phyloP scores from a whole-genome alignment of 2,329 filamentous ascomycete genomes.

The Scolecobasidium constrictum region DNA sequence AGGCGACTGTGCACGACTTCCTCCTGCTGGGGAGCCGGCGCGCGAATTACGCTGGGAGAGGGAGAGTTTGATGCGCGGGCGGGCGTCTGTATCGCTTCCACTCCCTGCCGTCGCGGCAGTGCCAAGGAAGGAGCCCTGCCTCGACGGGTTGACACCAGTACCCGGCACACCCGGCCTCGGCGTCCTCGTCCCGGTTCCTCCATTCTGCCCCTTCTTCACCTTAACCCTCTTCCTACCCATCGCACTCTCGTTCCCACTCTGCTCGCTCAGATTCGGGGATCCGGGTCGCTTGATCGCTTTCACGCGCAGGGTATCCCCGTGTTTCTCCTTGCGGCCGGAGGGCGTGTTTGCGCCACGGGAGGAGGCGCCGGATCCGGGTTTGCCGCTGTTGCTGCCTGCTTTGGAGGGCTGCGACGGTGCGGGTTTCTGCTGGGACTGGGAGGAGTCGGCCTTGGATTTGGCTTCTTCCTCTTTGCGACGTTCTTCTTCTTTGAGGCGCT shows the following conservation, averaged over 20 bases:
- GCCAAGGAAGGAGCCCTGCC: constrained; percentile 11
- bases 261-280: constrained; percentile 79
- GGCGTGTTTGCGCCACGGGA: constrained; percentile 63
- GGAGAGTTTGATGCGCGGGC: constrained; percentile 43
- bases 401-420: too few relatives aligned
- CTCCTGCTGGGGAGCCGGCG: constrained; percentile 18
- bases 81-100: constrained; percentile 61
- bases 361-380: constrained; percentile 41
- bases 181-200: constrained; percentile 8
- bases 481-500: constrained; percentile 44
- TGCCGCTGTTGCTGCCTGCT: constrained; percentile 31
- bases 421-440: constrained; percentile 24
- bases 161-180: constrained; percentile 12
- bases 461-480: constrained; percentile 41
- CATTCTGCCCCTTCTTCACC: constrained; percentile 30
- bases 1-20: constrained; percentile 13
- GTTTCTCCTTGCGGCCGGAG: constrained; percentile 44
- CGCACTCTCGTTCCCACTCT: constrained; percentile 80
- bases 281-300: constrained; percentile 63
- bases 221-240: constrained; percentile 55
- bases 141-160: constrained; percentile 18
- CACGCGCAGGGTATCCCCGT: constrained; percentile 36
- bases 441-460: constrained; percentile 34
- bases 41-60: constrained; percentile 27
- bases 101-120: constrained; percentile 48